Evolutionary conservation across 2,329 filamentous ascomycete genomes (phyloP), one percentile per base, ranked within the genome.

Genomic region (Hypoxylon sp.): DNA sequence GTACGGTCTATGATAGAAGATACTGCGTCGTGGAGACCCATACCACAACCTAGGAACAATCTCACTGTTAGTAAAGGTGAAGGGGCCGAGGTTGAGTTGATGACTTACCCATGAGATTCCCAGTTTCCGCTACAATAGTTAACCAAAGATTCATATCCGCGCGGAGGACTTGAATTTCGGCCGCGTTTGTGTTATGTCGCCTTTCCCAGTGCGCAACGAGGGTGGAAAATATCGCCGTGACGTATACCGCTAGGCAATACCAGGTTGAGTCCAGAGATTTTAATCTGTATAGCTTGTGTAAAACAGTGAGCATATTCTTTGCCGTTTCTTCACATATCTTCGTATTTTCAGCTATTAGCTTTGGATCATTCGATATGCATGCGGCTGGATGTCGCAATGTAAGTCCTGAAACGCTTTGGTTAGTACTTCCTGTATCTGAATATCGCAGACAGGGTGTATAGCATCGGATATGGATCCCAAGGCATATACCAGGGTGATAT

Each of bases 211-310:
- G 86, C 1, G 88, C 87, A 51, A 92, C 92, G 0, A 95, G 81
- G 13, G 87, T 89, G 0, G 91, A 92, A 73, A 93, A 92, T 62
- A 93, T 89, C 27, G 91, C 91, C 47, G 91, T 88, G 11, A 92
- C 85, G 74, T 92, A 93, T 5, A 92, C 86, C 0, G 92, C 90
- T 53, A 89, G 85, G 52, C 91, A 90, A 73, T 92, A 92, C 91
- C 92, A 94, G 0, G 92, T 93, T 1, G 91, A 92, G 75, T 95
- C 92, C 3, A 94, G 80, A 48, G 88, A 89, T 74, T 91, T 92
- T 63, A 89, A 82, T 71, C 84, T 85, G 64, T 88, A 86, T 52
- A 94, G 79, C 58, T 88, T 82, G 21, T 84, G 82, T 5, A 90
- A 87, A 27, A 86, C 84, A 21, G 83, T 82, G 2, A 94, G 82